Conservation (phyloP, 192 early-diverging fungal genomes). For the Backusella parvicylindrica region DNA sequence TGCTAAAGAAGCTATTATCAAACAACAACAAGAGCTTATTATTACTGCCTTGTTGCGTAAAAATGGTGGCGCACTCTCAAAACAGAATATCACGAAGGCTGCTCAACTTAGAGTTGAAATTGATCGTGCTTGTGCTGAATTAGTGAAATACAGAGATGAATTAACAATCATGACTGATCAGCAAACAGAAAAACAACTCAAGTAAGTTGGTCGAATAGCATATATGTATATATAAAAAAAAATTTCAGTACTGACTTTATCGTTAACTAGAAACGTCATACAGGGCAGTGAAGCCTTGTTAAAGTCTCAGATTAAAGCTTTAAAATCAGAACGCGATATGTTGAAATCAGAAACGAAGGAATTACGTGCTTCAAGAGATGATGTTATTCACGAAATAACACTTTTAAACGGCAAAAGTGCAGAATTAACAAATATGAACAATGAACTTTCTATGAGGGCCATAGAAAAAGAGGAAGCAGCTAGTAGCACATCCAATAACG, state of each 20-base stretch:
- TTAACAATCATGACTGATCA: neutral
- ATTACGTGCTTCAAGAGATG: slow-evolving; percentile 40
- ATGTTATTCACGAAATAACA: slow-evolving; percentile 47
- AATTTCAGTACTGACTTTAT: neutral
- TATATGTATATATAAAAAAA: slow-evolving; percentile 37
- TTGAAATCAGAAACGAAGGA: slow-evolving; percentile 40
- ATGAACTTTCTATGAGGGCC: slow-evolving; percentile 43
- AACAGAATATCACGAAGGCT: slow-evolving; percentile 15
- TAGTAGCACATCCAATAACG: neutral
- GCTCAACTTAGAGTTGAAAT: slow-evolving; percentile 26
- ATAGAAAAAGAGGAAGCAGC: slow-evolving; percentile 34
- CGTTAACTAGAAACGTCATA: neutral
- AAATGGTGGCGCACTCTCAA: slow-evolving; percentile 3
- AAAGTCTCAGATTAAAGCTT: slow-evolving; percentile 43
- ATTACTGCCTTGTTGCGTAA: slow-evolving; percentile 15
- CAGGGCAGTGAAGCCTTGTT: slow-evolving; percentile 37
- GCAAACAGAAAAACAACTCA: slow-evolving; percentile 12
- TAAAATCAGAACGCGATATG: slow-evolving; percentile 44
- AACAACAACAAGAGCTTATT: slow-evolving; percentile 31
- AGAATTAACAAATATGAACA: slow-evolving; percentile 53
- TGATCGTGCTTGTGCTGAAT: slow-evolving; percentile 24
- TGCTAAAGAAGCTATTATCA: slow-evolving; percentile 33
- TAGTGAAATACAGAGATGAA: slow-evolving; percentile 28
- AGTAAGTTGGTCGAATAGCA: slow-evolving; percentile 31
- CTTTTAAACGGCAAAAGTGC: slow-evolving; percentile 51